phyloP scores from a whole-genome alignment of 192 early-diverging fungal genomes.

The Dimargaris xerosporica region DNA sequence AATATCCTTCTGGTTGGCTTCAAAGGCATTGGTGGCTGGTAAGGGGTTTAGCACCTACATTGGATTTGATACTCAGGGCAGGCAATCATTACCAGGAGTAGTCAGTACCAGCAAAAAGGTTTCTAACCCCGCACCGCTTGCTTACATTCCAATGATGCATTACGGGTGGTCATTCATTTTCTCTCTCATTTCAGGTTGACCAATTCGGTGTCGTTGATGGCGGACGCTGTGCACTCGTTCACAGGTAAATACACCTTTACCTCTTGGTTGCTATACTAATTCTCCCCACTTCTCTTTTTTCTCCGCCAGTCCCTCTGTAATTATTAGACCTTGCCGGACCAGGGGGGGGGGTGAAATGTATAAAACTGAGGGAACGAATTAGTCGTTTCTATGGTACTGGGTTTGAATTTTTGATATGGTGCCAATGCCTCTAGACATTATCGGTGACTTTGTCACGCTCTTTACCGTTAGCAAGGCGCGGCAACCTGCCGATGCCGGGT shows the following conservation, averaged over 20 bases:
- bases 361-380: not conserved
- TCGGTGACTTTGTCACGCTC: slow-evolving; percentile 66
- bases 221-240: slow-evolving; percentile 67
- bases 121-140: not conserved
- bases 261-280: not conserved
- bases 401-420: not conserved
- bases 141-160: not conserved
- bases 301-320: not conserved
- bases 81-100: not conserved
- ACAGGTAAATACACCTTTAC: slow-evolving; percentile 26
- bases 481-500: slow-evolving; percentile 33
- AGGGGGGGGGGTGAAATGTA: not conserved
- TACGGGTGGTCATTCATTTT: not conserved
- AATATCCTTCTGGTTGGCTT: slow-evolving; percentile 42
- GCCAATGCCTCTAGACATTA: slow-evolving; percentile 24
- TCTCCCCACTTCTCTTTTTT: not conserved
- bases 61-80: not conserved
- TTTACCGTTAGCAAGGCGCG: slow-evolving; percentile 59
- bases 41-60: not conserved
- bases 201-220: slow-evolving; percentile 63
- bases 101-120: not conserved
- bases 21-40: slow-evolving; percentile 49
- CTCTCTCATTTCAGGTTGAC: slow-evolving; percentile 21
- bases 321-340: not conserved
- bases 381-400: not conserved